These are phyloP conservation scores for Fusarium sp. DNA, from an alignment of 2,329 filamentous ascomycete species.

Conservation along the genomic window DNA sequence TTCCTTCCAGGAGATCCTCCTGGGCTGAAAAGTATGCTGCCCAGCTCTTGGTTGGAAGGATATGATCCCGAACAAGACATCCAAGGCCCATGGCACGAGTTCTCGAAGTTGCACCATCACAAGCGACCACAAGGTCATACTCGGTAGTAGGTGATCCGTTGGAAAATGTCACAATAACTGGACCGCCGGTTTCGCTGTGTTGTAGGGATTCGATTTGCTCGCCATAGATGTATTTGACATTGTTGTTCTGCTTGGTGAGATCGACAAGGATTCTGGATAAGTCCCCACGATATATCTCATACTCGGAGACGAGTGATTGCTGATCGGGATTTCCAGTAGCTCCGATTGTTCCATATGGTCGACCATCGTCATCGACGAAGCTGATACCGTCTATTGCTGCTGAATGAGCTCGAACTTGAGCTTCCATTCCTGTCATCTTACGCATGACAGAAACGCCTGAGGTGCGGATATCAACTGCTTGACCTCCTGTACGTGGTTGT, in stretches of 20 bases:
- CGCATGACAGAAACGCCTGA: constrained; percentile 56
- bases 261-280: constrained; percentile 18
- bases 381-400: constrained; percentile 26
- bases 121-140: constrained; percentile 24
- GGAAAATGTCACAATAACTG: constrained; percentile 13
- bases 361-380: constrained; percentile 16
- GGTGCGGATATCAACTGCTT: constrained; percentile 57
- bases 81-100: constrained; percentile 20
- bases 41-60: constrained; percentile 54
- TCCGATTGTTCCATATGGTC: constrained; percentile 11
- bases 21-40: constrained; percentile 59
- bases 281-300: constrained; percentile 25
- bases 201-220: constrained; percentile 19
- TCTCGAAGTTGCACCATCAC: constrained; percentile 21
- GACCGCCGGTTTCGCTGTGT: constrained; percentile 2
- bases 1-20: constrained; percentile 56
- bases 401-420: constrained; percentile 12
- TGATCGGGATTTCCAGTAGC: constrained; percentile 25
- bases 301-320: constrained; percentile 28
- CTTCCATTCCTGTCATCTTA: constrained; percentile 56
- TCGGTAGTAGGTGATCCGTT: constrained; percentile 19
- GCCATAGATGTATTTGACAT: constrained; percentile 21
- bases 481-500: constrained; percentile 53
- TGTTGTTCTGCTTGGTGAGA: constrained; percentile 17
- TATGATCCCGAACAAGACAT: constrained; percentile 8